Percentiles rank a stretch among this genome's conserved stretches.
Evolutionary conservation across 805 yeast genomes (phyloP).

Genomic region (Ogataea polymorpha): DNA sequence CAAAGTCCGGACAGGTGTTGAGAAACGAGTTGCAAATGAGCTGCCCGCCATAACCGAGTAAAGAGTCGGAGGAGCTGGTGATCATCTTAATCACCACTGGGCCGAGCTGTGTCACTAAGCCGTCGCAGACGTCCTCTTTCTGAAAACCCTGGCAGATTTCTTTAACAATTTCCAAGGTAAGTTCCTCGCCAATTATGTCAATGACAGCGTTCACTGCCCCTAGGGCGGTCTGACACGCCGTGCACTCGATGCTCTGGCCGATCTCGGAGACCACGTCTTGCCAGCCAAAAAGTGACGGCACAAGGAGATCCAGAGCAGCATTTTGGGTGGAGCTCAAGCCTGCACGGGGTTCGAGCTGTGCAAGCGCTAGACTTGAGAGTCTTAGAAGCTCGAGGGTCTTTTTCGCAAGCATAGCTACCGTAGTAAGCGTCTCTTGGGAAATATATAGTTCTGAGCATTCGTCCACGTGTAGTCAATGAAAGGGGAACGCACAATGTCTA

Average conservation of each 20-base stretch:
- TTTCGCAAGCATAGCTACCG: neutral
- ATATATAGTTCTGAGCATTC: neutral
- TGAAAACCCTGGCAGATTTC: neutral
- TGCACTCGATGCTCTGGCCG: conserved; percentile 1
- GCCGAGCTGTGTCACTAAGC: neutral
- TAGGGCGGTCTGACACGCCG: neutral
- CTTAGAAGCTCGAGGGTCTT: neutral
- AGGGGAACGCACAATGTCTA: neutral
- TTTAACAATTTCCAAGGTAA: neutral
- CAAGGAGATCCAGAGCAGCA: neutral
- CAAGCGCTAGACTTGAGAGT: neutral
- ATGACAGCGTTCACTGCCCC: neutral
- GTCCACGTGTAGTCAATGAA: neutral
- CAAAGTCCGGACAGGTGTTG: conserved; percentile 1
- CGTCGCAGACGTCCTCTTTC: neutral
- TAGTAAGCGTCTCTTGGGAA: neutral
- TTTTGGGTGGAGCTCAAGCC: neutral
- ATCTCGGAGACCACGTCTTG: neutral
- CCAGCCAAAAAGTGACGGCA: conserved; percentile 2
- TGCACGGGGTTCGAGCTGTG: neutral
- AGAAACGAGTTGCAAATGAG: conserved; percentile 1
- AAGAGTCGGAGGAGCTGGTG: neutral
- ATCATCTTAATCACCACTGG: neutral
- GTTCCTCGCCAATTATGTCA: conserved; percentile 1
- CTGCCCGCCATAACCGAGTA: neutral